Percentiles rank a stretch among this genome's conserved stretches.
phyloP scores from a whole-genome alignment of 345 rosid genomes.

The Mercurialis annua region DNA sequence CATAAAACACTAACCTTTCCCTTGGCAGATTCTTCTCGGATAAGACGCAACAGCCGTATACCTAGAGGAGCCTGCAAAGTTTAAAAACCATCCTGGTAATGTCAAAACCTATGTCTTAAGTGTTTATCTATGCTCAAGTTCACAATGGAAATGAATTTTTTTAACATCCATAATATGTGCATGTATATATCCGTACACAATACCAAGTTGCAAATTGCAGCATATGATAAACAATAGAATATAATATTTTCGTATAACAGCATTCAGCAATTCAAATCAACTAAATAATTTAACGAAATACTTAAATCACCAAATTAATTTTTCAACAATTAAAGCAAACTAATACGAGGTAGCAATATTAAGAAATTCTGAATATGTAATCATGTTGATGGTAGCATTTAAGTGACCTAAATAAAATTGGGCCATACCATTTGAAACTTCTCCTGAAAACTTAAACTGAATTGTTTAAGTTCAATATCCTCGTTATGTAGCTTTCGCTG shows the following conservation, averaged over 20 bases:
- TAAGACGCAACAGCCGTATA: constrained; percentile 53
- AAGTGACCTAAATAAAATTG: neutral
- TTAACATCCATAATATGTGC: neutral
- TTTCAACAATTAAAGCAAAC: too few relatives aligned
- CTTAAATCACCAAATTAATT: too few relatives aligned
- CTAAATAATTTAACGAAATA: too few relatives aligned
- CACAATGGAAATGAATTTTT: neutral
- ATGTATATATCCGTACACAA: neutral
- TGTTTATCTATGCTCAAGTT: neutral
- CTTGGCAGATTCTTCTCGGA: constrained; percentile 55
- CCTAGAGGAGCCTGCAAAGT: constrained; percentile 82
- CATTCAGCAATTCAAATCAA: neutral
- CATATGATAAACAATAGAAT: neutral
- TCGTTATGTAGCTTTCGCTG: constrained; percentile 20
- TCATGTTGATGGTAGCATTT: too few relatives aligned
- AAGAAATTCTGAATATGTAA: too few relatives aligned
- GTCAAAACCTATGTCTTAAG: neutral
- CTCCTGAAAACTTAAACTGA: constrained; percentile 25
- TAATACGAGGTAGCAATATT: too few relatives aligned
- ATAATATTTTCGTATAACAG: neutral
- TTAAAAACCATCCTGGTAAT: neutral
- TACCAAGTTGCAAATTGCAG: neutral
- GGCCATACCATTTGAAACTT: constrained; percentile 20
- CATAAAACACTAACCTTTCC: constrained; percentile 47
- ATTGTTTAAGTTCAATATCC: constrained; percentile 12